Evolutionary conservation across 306 rosid genomes (phyloP).

Genomic region (Begonia peltatifolia): DNA sequence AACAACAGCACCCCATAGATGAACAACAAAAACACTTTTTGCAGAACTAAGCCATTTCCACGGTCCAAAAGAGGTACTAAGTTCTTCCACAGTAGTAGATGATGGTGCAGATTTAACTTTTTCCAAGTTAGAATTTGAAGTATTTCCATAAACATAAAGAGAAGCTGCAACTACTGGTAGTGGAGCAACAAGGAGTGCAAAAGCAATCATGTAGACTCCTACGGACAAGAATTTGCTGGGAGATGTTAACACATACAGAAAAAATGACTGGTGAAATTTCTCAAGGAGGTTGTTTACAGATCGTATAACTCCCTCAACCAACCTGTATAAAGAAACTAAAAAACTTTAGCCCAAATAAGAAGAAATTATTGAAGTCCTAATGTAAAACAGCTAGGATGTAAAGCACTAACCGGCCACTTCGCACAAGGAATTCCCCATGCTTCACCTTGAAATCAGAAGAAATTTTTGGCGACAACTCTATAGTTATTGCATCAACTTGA

Average conservation of each 20-base stretch:
- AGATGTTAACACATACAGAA: slow-evolving; percentile 69
- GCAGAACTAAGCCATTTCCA: slow-evolving; percentile 81
- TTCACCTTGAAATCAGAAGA: slow-evolving; percentile 33
- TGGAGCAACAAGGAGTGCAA: slow-evolving; percentile 77
- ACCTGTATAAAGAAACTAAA: slow-evolving; percentile 34
- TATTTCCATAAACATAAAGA: slow-evolving; percentile 37
- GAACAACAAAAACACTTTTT: slow-evolving; percentile 52
- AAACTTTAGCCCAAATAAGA: slow-evolving; percentile 12
- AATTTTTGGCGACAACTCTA: slow-evolving; percentile 64
- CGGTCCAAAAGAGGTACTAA: slow-evolving; percentile 25
- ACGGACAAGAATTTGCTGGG: slow-evolving; percentile 86
- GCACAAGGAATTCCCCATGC: slow-evolving; percentile 53
- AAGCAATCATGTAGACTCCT: slow-evolving; percentile 92
- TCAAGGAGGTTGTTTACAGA: slow-evolving; percentile 93
- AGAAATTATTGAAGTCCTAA: slow-evolving; percentile 2
- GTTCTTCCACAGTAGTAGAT: slow-evolving; percentile 22
- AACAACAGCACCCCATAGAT: slow-evolving; percentile 71
- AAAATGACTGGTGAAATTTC: slow-evolving; percentile 92
- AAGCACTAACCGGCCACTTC: slow-evolving; percentile 64
- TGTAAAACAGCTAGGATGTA: not conserved
- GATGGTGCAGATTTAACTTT: slow-evolving; percentile 21
- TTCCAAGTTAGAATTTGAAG: slow-evolving; percentile 11
- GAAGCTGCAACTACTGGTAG: slow-evolving; percentile 84
- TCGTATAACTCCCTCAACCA: slow-evolving; percentile 81
- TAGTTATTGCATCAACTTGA: slow-evolving; percentile 87